These are phyloP conservation scores for Bolboschoenus planiculmis DNA, from an alignment of 176 grass and related monocot genomes.

Conservation along the genomic window DNA sequence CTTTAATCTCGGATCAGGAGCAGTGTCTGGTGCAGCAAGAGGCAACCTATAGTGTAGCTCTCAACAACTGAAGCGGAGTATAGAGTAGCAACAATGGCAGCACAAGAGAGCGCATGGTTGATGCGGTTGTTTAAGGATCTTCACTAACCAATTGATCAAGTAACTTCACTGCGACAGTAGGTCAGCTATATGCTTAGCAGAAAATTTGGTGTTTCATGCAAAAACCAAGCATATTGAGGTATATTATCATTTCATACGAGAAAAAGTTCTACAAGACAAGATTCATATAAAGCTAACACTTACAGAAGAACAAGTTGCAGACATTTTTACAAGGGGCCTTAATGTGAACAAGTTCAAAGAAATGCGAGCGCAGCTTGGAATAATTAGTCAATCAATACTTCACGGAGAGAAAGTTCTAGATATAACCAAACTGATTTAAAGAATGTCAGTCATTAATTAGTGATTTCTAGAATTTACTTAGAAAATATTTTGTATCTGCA, in stretches of 20 bases:
- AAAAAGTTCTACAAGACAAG: background rate
- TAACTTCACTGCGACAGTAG: background rate
- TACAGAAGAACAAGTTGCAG: background rate
- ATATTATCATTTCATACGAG: background rate
- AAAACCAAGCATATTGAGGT: background rate
- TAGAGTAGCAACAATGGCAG: background rate
- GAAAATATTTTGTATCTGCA: too few species aligned
- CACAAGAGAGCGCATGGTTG: background rate
- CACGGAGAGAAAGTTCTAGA: too few species aligned
- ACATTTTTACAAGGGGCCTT: background rate
- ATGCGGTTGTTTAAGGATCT: background rate
- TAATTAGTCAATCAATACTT: too few species aligned
- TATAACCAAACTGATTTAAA: too few species aligned
- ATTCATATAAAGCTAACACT: background rate
- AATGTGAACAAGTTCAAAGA: too few species aligned
- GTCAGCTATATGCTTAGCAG: background rate
- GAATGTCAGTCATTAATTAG: too few species aligned
- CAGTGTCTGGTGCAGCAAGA: too few species aligned
- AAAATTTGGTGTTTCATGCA: background rate
- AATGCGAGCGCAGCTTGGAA: too few species aligned
- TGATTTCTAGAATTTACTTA: too few species aligned
- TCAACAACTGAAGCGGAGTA: too few species aligned
- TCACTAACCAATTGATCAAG: background rate
- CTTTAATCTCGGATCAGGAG: too few species aligned
- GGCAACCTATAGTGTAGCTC: too few species aligned